phyloP scores from a whole-genome alignment of 345 rosid genomes.

The Populus alba region DNA sequence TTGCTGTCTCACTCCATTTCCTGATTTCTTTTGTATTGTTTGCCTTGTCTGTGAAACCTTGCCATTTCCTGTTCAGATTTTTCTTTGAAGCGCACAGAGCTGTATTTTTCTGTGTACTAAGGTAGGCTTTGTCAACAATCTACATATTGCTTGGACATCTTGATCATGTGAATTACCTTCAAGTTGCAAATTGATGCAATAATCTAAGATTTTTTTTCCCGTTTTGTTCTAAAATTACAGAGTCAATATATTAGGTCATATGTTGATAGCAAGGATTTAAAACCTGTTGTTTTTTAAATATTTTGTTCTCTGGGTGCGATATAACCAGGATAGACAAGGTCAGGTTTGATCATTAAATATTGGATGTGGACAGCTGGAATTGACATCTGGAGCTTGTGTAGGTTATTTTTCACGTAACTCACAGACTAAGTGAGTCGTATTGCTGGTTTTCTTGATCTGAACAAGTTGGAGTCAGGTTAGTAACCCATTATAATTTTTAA shows the following conservation, averaged over 20 bases:
- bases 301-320: background rate
- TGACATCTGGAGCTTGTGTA: constrained; percentile 29
- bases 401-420: constrained; percentile 22
- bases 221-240: background rate
- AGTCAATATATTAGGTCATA: background rate
- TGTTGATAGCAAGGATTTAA: background rate
- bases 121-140: constrained; percentile 44
- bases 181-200: constrained; percentile 10
- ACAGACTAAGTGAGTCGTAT: constrained; percentile 32
- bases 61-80: constrained; percentile 46
- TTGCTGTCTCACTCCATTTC: constrained; percentile 6
- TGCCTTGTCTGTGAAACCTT: constrained; percentile 33
- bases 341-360: constrained; percentile 23
- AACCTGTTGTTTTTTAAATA: background rate
- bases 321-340: constrained; percentile 6
- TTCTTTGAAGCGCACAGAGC: constrained; percentile 51
- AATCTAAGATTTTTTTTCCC: background rate
- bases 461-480: constrained; percentile 35
- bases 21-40: constrained; percentile 12
- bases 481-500: constrained; percentile 23
- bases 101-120: constrained; percentile 32
- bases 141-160: constrained; percentile 2
- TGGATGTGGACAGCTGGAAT: constrained; percentile 31
- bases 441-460: constrained; percentile 36
- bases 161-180: constrained; percentile 2